phyloP scores from a whole-genome alignment of 192 early-diverging fungal species.

The Coemansia sp. region DNA sequence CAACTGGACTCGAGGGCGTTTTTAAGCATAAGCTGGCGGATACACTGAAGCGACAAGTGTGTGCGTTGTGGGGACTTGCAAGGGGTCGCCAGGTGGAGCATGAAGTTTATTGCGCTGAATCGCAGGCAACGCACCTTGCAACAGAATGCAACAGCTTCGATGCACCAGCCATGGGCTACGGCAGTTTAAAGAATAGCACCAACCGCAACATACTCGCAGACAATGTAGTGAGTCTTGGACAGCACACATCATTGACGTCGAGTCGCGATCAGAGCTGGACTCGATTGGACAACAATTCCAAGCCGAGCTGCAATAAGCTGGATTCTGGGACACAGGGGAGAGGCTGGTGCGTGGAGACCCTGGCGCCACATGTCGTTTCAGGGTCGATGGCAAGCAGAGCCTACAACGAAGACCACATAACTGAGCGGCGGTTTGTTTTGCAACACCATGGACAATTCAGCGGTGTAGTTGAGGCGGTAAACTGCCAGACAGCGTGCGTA shows the following conservation, averaged over 20 bases:
- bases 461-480: conserved; percentile 26
- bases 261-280: background rate
- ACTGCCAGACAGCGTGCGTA: conserved; percentile 17
- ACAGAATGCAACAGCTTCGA: conserved; percentile 1
- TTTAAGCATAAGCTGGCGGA: background rate
- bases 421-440: conserved; percentile 13
- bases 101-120: background rate
- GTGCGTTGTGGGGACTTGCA: background rate
- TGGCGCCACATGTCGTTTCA: no score
- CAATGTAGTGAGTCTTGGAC: conserved; percentile 2
- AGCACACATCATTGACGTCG: background rate
- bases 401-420: background rate
- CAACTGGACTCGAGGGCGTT: background rate
- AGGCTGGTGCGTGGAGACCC: no score
- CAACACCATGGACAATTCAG: conserved; percentile 19
- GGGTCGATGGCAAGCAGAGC: background rate
- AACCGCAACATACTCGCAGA: conserved; percentile 29
- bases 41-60: conserved; percentile 1
- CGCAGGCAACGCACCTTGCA: background rate
- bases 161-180: background rate
- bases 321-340: no score
- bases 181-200: conserved; percentile 14
- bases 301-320: no score
- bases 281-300: no score
- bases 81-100: background rate